A percentile compares a stretch with the other conserved stretches of the same genome.
Conservation (phyloP, 1,284 basidiomycete species). For the Somion occarium region DNA sequence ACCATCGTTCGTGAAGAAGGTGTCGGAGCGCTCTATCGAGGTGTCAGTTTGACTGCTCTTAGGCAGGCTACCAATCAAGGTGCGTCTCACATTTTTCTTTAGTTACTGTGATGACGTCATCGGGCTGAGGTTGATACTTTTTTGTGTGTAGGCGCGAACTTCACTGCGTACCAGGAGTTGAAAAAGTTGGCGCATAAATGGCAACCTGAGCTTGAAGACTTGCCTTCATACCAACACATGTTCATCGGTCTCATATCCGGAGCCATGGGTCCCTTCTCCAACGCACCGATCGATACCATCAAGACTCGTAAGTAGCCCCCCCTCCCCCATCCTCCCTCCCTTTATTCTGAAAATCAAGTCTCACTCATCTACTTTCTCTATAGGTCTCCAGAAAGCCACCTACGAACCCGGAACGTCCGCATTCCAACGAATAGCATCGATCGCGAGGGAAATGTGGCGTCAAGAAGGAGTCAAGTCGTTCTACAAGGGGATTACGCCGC, state of each 20-base stretch:
- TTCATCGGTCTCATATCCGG: conserved; percentile 92
- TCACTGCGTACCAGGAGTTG: conserved; percentile 97
- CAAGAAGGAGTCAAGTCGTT: conserved; percentile 88
- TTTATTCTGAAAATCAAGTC: no score
- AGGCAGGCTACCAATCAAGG: conserved; percentile 99
- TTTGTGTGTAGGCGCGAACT: conserved; percentile 78
- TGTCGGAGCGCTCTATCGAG: conserved; percentile 81
- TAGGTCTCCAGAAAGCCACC: conserved; percentile 83
- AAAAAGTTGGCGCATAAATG: conserved; percentile 76
- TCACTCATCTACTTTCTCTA: not conserved
- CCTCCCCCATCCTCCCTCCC: conserved; percentile 1
- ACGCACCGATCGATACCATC: conserved; percentile 97
- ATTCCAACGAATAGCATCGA: conserved; percentile 69
- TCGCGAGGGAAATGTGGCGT: conserved; percentile 90
- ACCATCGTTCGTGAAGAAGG: conserved; percentile 96
- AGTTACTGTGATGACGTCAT: no score
- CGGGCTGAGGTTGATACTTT: conserved; percentile 14
- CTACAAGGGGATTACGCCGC: conserved; percentile 96
- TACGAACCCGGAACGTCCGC: conserved; percentile 78
- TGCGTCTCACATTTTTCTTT: conserved; percentile 26
- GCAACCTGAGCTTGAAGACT: conserved; percentile 72
- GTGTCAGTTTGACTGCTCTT: conserved; percentile 89
- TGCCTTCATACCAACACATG: conserved; percentile 96
- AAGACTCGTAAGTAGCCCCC: conserved; percentile 71
- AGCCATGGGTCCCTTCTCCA: conserved; percentile 96